A percentile compares a stretch with the other conserved stretches of the same genome.
These are phyloP conservation scores for Cladosporium sp. DNA, from an alignment of 2,329 filamentous ascomycete genomes.

Conservation along the genomic window DNA sequence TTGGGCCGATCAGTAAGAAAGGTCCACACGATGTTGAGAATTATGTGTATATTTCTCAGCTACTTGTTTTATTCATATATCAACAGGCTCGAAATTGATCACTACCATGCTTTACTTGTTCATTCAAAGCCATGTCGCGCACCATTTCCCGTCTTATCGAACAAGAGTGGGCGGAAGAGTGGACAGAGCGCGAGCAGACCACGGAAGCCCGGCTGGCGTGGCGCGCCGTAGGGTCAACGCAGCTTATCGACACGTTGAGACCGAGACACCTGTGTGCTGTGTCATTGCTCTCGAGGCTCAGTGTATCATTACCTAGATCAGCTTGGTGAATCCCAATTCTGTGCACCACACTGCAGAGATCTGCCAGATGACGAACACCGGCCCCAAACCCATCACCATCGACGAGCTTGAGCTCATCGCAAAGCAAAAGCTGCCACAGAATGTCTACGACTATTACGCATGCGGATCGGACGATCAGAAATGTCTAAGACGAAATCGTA, in stretches of 20 bases:
- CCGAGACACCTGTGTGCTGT: background rate
- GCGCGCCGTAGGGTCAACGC: background rate
- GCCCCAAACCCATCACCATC: conserved; percentile 9
- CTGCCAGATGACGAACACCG: background rate
- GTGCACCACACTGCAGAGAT: background rate
- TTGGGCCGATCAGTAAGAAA: background rate
- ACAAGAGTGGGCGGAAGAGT: conserved; percentile 6
- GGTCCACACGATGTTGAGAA: background rate
- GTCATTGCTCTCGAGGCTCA: background rate
- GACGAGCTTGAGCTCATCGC: conserved; percentile 12
- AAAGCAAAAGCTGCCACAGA: conserved; percentile 7
- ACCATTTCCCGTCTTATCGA: background rate
- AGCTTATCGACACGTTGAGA: background rate
- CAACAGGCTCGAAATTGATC: background rate
- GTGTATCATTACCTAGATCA: background rate
- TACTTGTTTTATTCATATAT: background rate
- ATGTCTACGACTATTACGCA: conserved; percentile 17
- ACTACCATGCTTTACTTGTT: background rate
- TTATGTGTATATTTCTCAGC: background rate
- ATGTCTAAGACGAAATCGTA: conserved; percentile 1
- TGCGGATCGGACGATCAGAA: conserved; percentile 16
- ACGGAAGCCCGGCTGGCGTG: background rate
- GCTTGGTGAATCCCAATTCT: background rate
- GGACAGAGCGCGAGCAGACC: background rate
- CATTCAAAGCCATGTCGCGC: background rate